Percentiles rank a stretch among this genome's conserved stretches.
Conservation (phyloP, 345 rosid genomes). For the Bruguiera gymnorhiza region DNA sequence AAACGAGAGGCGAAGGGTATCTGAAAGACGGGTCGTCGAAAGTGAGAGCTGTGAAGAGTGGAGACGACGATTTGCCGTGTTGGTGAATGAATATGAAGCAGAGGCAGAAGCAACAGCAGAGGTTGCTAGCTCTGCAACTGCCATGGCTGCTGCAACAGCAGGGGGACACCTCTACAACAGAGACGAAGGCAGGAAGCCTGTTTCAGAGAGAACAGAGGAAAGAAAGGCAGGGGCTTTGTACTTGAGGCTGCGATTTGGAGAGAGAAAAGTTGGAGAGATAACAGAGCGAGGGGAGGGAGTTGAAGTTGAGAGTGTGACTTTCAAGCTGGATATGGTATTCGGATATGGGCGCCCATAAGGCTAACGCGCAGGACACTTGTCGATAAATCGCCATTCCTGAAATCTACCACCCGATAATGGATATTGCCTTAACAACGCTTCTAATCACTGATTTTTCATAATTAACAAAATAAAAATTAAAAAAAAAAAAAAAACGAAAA, state of each 20-base stretch:
- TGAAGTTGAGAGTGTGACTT: too few species aligned
- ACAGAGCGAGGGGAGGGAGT: not conserved
- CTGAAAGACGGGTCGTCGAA: slow-evolving; percentile 49
- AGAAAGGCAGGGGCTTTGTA: too few species aligned
- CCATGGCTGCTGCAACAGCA: slow-evolving; percentile 37
- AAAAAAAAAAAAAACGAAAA: too few species aligned
- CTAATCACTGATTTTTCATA: too few species aligned
- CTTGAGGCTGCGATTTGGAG: not conserved
- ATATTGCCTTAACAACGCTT: too few species aligned
- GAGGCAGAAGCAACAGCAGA: slow-evolving; percentile 21
- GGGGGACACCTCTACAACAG: not conserved
- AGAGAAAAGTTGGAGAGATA: slow-evolving; percentile 3
- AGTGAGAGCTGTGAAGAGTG: slow-evolving; percentile 56
- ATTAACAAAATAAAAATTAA: too few species aligned
- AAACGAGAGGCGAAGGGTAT: slow-evolving; percentile 43
- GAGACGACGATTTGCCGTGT: slow-evolving; percentile 33
- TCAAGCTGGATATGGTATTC: not conserved
- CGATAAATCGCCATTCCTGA: slow-evolving; percentile 29
- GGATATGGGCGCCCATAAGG: slow-evolving; percentile 35
- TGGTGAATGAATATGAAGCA: slow-evolving; percentile 16
- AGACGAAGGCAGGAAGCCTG: too few species aligned
- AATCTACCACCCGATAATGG: not conserved
- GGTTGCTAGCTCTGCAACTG: slow-evolving; percentile 60
- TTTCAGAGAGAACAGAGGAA: too few species aligned
- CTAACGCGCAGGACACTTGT: slow-evolving; percentile 56